Conservation (phyloP, 805 yeast genomes). For the Candida nonsorbophila region DNA sequence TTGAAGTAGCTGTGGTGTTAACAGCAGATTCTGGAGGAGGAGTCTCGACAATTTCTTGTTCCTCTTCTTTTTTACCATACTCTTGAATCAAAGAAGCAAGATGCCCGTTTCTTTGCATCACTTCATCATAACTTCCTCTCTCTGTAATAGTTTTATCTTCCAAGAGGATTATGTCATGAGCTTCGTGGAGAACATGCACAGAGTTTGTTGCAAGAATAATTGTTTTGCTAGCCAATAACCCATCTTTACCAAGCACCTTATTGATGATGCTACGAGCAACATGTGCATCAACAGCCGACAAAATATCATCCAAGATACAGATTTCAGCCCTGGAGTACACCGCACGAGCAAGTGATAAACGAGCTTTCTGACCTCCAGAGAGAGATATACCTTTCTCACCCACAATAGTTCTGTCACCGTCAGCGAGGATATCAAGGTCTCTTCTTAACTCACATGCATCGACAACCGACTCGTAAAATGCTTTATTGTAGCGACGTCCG, state of each 20-base stretch:
- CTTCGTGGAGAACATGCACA: slow-evolving; percentile 28
- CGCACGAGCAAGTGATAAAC: slow-evolving; percentile 37
- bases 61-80: slow-evolving; percentile 18
- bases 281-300: slow-evolving; percentile 40
- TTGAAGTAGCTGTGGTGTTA: slow-evolving; percentile 10
- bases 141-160: slow-evolving; percentile 24
- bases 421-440: slow-evolving; percentile 31
- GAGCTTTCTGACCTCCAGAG: slow-evolving; percentile 40
- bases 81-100: slow-evolving; percentile 28
- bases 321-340: slow-evolving; percentile 37
- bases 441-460: slow-evolving; percentile 32
- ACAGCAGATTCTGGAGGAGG: slow-evolving; percentile 12
- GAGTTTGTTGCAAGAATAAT: slow-evolving; percentile 36
- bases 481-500: slow-evolving; percentile 27
- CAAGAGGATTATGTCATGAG: slow-evolving; percentile 28
- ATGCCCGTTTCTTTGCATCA: slow-evolving; percentile 33
- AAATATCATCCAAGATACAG: slow-evolving; percentile 35
- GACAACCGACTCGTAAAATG: slow-evolving; percentile 25
- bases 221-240: slow-evolving; percentile 29
- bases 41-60: slow-evolving; percentile 8
- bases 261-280: slow-evolving; percentile 31
- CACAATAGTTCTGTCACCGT: slow-evolving; percentile 36
- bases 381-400: slow-evolving; percentile 40
- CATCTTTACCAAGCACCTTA: slow-evolving; percentile 24
- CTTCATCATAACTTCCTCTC: slow-evolving; percentile 44